phyloP scores from a whole-genome alignment of 495 filamentous ascomycete genomes.

The Neurospora discreta region DNA sequence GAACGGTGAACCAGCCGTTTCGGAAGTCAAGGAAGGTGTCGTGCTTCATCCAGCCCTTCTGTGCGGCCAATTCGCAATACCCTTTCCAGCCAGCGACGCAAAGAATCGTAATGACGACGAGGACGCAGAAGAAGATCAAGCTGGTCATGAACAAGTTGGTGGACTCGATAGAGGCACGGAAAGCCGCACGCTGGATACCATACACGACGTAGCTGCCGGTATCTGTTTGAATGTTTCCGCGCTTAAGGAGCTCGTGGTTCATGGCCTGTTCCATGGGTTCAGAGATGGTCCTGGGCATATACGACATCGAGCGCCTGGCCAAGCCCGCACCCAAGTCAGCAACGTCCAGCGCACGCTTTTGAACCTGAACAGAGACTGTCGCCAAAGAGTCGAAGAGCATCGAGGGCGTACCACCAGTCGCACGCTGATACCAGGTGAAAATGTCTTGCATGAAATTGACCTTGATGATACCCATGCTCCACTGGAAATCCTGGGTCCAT shows the following conservation, averaged over 20 bases:
- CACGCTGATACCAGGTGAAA: slow-evolving; percentile 91
- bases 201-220: slow-evolving; percentile 57
- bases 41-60: slow-evolving; percentile 66
- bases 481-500: slow-evolving; percentile 98
- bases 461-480: slow-evolving; percentile 94
- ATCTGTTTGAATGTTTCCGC: slow-evolving; percentile 36
- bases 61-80: slow-evolving; percentile 61
- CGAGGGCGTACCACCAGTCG: slow-evolving; percentile 82
- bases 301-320: slow-evolving; percentile 37
- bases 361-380: slow-evolving; percentile 72
- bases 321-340: slow-evolving; percentile 25
- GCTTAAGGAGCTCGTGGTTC: slow-evolving; percentile 28
- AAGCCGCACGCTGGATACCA: slow-evolving; percentile 86
- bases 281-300: slow-evolving; percentile 41
- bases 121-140: slow-evolving; percentile 77
- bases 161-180: slow-evolving; percentile 70
- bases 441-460: slow-evolving; percentile 80
- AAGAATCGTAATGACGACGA: slow-evolving; percentile 54
- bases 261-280: slow-evolving; percentile 15
- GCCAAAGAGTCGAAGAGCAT: slow-evolving; percentile 65
- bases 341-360: slow-evolving; percentile 52
- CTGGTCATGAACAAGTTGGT: slow-evolving; percentile 96
- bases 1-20: slow-evolving; percentile 57
- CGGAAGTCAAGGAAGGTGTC: slow-evolving; percentile 94
- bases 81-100: slow-evolving; percentile 75